Evolutionary conservation across 1,284 basidiomycete species (phyloP), one percentile per base, ranked within the genome.

Genomic region (Cutaneotrichosporon mucoides): DNA sequence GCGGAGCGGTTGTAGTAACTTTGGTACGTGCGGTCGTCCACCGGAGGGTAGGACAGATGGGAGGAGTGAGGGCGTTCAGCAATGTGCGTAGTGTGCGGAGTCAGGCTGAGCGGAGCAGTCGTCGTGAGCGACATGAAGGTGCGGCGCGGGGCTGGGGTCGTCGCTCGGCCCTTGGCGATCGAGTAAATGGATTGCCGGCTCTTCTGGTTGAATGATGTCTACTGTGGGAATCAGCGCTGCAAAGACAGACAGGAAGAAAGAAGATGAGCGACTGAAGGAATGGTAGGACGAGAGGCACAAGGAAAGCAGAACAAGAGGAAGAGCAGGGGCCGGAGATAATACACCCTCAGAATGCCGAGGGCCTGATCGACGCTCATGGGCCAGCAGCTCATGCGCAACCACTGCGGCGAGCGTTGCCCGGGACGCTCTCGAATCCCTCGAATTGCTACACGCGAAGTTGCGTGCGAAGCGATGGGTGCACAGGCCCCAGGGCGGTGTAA

Each of bases 1-100:
- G 52, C 38, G 5, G 67, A 60, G 42, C 68, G 66, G 43, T 64
- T 53, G 56, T 68, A 67, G 55, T 71, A 70, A 44, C 57, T 56
- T 43, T 54, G 56, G 58, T 67, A 67, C 7, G 56, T 46, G 46
- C 67, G 60, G 38, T 69, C 64, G 53, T 70, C 67, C n/a, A 61
- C 56, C 4, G 63, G 60, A 49, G 57, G 59, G 47, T 65, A 65
- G 12, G 64, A 55, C 64, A 65, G 61, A 33, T 54, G 53, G 43
- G 53, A 37, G 53, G 54, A 46, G 44, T 47, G 59, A 47, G 38
- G 60, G 35, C 57, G 57, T 42, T 64, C 57, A 42, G 38, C 44
- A 45, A 55, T 43, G 59, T 60, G 51, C 43, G 49, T 48, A 34
- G 44, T 15, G 44, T 45, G 44, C 44, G 37, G 49, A 8, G 56